Evolutionary conservation across 108 stramenopile species (phyloP), one percentile per base, ranked within the genome.

Genomic region (Pseudonitzschia delicatissima): DNA sequence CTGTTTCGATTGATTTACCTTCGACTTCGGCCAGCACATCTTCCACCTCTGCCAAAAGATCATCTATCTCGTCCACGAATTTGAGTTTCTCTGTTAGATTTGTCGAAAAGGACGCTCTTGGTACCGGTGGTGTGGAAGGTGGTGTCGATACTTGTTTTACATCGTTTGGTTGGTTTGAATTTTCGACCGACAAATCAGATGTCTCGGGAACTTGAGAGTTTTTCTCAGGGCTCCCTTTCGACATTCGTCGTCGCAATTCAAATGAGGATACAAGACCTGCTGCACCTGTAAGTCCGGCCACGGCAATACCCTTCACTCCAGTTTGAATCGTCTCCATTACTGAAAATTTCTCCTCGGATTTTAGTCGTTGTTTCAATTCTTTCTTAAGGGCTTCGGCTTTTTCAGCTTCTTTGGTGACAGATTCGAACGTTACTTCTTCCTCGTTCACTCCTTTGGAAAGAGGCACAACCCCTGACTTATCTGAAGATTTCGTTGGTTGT

Each of bases 241-340:
- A 18, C 2, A 55, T 4, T 55, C 53, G 28, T 32, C 53, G 53
- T 55, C 53, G 53, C 33, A 55, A 13, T 33, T 55, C 53, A 11
- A 55, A 55, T 6, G 53, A 55, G 32, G 53, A 31, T 3, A 55
- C 53, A 1, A 55, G 33, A 33, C 32, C 53, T 12, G 53, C 53
- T 3, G 32, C 53, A 12, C 53, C 53, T 5, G 53, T 34, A n/a
- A 33, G 1, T 32, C 53, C 53, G 3, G 53, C 53, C 4, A 3
- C 17, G 11, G 53, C 53, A 17, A 55, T 34, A 31, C 32, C 33
- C 33, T 23, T 31, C 32, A 55, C 33, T 55, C 53, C 53, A 23
- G 29, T 55, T 55, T 55, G 53, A 15, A 55, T 55, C 26, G 29
- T 33, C 33, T 55, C n/a, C 53, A 23, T 31, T 31, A 55, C 33